phyloP scores from a whole-genome alignment of 768 basidiomycete genomes.

The Vishniacozyma victoriae region DNA sequence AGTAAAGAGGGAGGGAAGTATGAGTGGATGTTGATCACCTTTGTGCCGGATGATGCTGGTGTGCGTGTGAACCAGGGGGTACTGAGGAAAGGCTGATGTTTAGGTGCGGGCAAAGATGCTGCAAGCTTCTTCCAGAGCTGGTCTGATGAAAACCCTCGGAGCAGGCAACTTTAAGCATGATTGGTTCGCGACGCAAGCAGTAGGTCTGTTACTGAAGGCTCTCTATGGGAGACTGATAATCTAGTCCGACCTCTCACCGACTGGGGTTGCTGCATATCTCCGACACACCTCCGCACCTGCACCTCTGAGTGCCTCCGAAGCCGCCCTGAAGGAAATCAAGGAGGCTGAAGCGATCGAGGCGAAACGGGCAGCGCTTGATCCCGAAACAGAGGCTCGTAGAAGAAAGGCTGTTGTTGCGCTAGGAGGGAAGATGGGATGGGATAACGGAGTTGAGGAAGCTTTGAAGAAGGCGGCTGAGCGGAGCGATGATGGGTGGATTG shows the following conservation, averaged over 20 bases:
- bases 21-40: constrained; percentile 47
- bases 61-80: constrained; percentile 16
- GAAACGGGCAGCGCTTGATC: constrained; percentile 34
- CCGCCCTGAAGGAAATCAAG: constrained; percentile 70
- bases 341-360: constrained; percentile 64
- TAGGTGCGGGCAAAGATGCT: constrained; percentile 46
- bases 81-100: not conserved
- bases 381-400: constrained; percentile 27
- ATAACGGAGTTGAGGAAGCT: constrained; percentile 59
- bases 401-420: constrained; percentile 39
- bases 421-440: constrained; percentile 65
- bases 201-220: constrained; percentile 5
- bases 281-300: constrained; percentile 67
- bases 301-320: constrained; percentile 74
- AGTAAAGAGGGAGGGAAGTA: constrained; percentile 29
- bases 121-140: constrained; percentile 41
- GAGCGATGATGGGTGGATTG: constrained; percentile 53
- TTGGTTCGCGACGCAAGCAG: constrained; percentile 42
- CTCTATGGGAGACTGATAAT: not conserved
- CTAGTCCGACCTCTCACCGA: constrained; percentile 48
- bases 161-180: constrained; percentile 44
- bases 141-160: constrained; percentile 38
- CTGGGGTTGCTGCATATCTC: constrained; percentile 66
- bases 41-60: constrained; percentile 43
- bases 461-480: constrained; percentile 56